Evolutionary conservation across 2,329 filamentous ascomycete species (phyloP).

Genomic region (Cordyceps tenuipes): DNA sequence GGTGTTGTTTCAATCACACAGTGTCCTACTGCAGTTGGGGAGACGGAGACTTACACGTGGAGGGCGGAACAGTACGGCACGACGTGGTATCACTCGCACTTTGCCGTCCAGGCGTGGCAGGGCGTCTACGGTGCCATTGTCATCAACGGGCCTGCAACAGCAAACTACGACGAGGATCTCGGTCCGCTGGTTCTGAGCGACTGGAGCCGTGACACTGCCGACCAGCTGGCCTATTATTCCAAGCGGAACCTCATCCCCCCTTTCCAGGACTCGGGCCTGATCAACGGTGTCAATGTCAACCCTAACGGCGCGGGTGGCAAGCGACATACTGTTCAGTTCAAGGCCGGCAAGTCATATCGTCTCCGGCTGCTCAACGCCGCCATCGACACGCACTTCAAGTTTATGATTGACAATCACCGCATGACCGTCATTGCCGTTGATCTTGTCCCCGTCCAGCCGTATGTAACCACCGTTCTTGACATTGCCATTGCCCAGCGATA

Average conservation of each 20-base stretch:
- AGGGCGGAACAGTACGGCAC: conserved; percentile 48
- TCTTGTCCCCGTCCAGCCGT: conserved; percentile 35
- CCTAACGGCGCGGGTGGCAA: conserved; percentile 18
- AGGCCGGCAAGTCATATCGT: conserved; percentile 35
- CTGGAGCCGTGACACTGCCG: conserved; percentile 37
- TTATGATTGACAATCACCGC: conserved; percentile 47
- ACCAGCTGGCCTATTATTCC: not conserved
- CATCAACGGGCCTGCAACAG: conserved; percentile 50
- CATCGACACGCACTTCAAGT: conserved; percentile 36
- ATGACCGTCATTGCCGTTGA: conserved; percentile 51
- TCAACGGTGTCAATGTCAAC: not conserved
- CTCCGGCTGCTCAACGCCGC: conserved; percentile 41
- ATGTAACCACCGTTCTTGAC: conserved; percentile 32
- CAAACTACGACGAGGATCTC: conserved; percentile 55
- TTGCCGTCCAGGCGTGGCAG: conserved; percentile 9
- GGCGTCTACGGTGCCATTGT: conserved; percentile 53
- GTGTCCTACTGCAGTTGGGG: conserved; percentile 45
- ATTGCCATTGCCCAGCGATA: not conserved
- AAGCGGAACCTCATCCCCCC: not conserved
- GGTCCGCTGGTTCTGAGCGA: conserved; percentile 51
- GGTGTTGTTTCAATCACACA: conserved; percentile 49
- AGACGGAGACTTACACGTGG: conserved; percentile 49
- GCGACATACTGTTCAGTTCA: conserved; percentile 30
- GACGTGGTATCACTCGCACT: conserved; percentile 56
- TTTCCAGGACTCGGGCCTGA: not conserved